Base-by-base conservation (phyloP, 768 basidiomycete species). In the Favolaschia claudopus region DNA sequence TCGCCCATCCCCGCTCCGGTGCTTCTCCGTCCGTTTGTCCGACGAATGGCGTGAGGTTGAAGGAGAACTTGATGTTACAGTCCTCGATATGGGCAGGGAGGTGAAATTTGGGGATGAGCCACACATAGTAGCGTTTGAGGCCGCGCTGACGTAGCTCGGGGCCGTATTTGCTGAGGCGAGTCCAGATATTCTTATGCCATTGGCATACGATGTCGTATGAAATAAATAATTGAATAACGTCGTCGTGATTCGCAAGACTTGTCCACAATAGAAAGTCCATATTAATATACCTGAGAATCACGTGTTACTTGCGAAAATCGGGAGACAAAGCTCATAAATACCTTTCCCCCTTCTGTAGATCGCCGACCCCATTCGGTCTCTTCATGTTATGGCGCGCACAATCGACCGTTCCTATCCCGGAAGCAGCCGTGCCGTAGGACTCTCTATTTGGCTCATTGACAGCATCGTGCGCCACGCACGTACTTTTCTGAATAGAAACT, bases 11-110 rank as follows among this genome's bases (percentile, higher is more conserved):
- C 15, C 77, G 74, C 37, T 72, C 66, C 0, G 67, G 58, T 0
- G 66, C 65, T 46, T 82, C 79, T 0, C 69, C 74, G 4, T 71
- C 66, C 6, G 77, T 68, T n/a, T 77, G 74, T 20, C 77, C 79
- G 39, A 77, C 77, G 19, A 64, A 22, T 17, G 52, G 57, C n/a
- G 54, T 65, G 36, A 58, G 62, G 37, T 73, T 71, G 48, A 74
- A 67, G 1, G 68, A 72, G 42, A 58, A n/a, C 17, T 14, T n/a
- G 32, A 31, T 31, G 22, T 55, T 60, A 38, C 67, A 69, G 10
- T 44, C 33, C 8, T 50, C 46, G 9, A 39, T 47, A 42, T 69
- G 72, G 1, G 69, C 70, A 1, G 64, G 59, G 8, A 69, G 33
- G 43, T 72, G 70, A 42, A 69, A 71, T 31, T 69, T 71, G 0